Percentiles rank a stretch among this genome's conserved stretches.
Conservation (phyloP, 805 yeast species). For the Candida tibetensis region DNA sequence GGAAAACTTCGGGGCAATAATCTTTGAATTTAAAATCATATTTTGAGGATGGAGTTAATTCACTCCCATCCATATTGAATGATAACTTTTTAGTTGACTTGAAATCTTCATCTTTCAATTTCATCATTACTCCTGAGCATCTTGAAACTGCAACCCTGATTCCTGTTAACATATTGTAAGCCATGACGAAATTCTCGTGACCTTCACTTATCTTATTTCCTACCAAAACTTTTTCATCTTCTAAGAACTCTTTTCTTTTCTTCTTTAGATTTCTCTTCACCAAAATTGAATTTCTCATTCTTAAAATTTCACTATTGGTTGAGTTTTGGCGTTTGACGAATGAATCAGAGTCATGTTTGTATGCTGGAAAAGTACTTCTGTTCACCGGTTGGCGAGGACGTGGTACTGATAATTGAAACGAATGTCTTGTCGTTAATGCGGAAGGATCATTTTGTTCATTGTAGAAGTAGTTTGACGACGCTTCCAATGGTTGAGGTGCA, state of each 20-base stretch:
- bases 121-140: slow-evolving; percentile 80
- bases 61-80: slow-evolving; percentile 84
- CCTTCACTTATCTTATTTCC: slow-evolving; percentile 89
- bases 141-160: slow-evolving; percentile 93
- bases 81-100: slow-evolving; percentile 71
- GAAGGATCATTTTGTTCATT: neutral
- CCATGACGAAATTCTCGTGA: slow-evolving; percentile 88
- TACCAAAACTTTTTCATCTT: slow-evolving; percentile 59
- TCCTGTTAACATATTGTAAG: slow-evolving; percentile 96
- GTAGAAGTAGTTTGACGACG: neutral
- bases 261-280: slow-evolving; percentile 42
- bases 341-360: slow-evolving; percentile 3
- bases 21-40: slow-evolving; percentile 97
- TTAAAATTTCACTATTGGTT: slow-evolving; percentile 42
- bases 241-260: slow-evolving; percentile 39
- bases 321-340: slow-evolving; percentile 18
- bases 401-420: slow-evolving; percentile 1
- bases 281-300: slow-evolving; percentile 49
- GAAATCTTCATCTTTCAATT: slow-evolving; percentile 70
- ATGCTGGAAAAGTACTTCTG: slow-evolving; percentile 19
- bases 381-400: slow-evolving; percentile 9
- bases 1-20: slow-evolving; percentile 89
- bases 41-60: slow-evolving; percentile 87
- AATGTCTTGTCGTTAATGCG: slow-evolving; percentile 2
- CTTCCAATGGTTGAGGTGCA: slow-evolving; percentile 3